Evolutionary conservation across 441 rosid species (phyloP).

Genomic region (Pelargonium citronellum): DNA sequence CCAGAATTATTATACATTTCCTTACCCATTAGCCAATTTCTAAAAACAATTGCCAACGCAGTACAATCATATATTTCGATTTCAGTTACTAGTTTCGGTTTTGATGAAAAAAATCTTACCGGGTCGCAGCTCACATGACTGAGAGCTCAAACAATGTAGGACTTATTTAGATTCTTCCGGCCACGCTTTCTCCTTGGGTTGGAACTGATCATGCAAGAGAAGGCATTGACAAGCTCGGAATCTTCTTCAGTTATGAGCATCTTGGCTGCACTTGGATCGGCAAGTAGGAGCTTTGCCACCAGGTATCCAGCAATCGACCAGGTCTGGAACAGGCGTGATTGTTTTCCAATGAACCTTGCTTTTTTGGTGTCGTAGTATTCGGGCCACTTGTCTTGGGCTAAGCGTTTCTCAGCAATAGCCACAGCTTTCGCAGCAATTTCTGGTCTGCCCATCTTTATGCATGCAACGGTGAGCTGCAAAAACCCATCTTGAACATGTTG

Average conservation of each 20-base stretch:
- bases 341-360: constrained; percentile 56
- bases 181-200: constrained; percentile 61
- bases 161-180: constrained; percentile 39
- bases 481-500: constrained; percentile 13
- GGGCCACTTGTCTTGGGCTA: constrained; percentile 59
- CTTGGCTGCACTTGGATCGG: constrained; percentile 48
- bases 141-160: constrained; percentile 41
- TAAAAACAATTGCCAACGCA: too few species aligned
- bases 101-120: too few species aligned
- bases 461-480: constrained; percentile 59
- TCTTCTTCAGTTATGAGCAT: constrained; percentile 53
- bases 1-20: too few species aligned
- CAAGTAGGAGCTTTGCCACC: constrained; percentile 53
- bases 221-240: constrained; percentile 45
- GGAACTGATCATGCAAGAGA: constrained; percentile 58
- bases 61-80: too few species aligned
- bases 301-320: constrained; percentile 68
- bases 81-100: too few species aligned
- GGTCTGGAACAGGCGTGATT: constrained; percentile 51
- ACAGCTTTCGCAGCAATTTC: constrained; percentile 63
- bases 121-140: too few species aligned
- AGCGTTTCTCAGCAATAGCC: constrained; percentile 47
- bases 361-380: constrained; percentile 62
- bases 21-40: too few species aligned
- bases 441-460: constrained; percentile 60